Evolutionary conservation across 2,329 filamentous ascomycete species (phyloP), one percentile per base, ranked within the genome.

Genomic region (Polytolypa hystricis): DNA sequence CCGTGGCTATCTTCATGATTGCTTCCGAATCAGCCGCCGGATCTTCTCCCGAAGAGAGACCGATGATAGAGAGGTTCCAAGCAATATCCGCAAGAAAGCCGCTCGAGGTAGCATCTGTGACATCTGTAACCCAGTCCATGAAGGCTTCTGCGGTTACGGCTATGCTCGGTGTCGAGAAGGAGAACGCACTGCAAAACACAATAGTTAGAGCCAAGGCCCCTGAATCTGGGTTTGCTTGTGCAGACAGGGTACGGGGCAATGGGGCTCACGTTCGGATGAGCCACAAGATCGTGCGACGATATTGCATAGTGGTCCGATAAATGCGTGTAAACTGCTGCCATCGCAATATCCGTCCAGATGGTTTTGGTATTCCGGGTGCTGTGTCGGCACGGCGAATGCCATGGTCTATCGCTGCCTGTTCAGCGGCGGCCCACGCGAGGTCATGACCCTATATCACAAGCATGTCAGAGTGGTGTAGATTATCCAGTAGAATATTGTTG

Each of bases 61-160:
- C 41, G 12, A 45, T n/a, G 16, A 35, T 31, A 14, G 40, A 37
- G 14, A 46, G 12, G 12, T 12, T 40, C 45, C 44, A 47, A 8
- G 39, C 41, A 23, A 47, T 35, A 12, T 47, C 45, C 7, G 43
- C 41, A 10, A 43, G 35, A 23, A 47, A 42, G 18, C 40, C 40
- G 2, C 20, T 41, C 4, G 43, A 39, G 3, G 30, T 39, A 10
- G 38, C 27, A 20, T 43, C 39, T 15, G 43, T 47, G 10, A 47
- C 38, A 25, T 45, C 43, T 3, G 45, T 47, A 15, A 46, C 30
- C 41, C 43, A 47, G 16, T 47, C 41, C 18, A 47, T 20, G 30
- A 43, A 40, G 11, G 41, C 41, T 33, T 47, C 41, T 5, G 30
- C 37, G 11, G 37, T 33, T 16, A 44, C 30, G 4, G 43, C 31